Evolutionary conservation across 2,329 filamentous ascomycete species (phyloP).

Genomic region (Teratosphaeria nubilosa): DNA sequence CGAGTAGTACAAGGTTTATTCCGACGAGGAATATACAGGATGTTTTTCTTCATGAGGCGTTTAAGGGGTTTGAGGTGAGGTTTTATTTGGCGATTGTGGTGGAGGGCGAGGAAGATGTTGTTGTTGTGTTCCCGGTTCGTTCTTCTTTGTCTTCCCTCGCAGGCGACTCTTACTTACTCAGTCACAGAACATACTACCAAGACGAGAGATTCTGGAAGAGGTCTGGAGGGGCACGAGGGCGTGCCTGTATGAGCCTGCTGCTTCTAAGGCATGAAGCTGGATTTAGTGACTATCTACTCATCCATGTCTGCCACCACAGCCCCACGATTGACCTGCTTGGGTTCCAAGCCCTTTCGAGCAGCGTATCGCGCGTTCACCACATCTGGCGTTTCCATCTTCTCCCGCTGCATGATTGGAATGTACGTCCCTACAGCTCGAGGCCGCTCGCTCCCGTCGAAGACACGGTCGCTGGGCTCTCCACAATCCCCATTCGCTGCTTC

Average conservation of each 20-base stretch:
- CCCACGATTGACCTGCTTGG: not conserved
- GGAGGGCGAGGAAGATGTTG: slow-evolving; percentile 74
- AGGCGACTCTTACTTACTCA: slow-evolving; percentile 4
- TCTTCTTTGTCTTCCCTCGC: slow-evolving; percentile 1
- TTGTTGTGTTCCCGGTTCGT: slow-evolving; percentile 83
- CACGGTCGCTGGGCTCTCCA: slow-evolving; percentile 31
- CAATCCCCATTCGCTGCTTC: not conserved
- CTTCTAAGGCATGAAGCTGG: not conserved
- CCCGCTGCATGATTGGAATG: slow-evolving; percentile 45
- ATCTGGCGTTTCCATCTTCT: slow-evolving; percentile 48
- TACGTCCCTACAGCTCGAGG: slow-evolving; percentile 48
- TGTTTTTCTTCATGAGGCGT: slow-evolving; percentile 90
- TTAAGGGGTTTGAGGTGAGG: slow-evolving; percentile 78
- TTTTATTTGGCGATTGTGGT: slow-evolving; percentile 88
- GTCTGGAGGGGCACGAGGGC: slow-evolving; percentile 81
- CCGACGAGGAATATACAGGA: slow-evolving; percentile 88
- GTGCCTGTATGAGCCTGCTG: slow-evolving; percentile 64
- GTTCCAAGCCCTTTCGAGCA: slow-evolving; percentile 36
- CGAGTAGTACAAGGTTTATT: slow-evolving; percentile 62
- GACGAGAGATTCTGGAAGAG: slow-evolving; percentile 64
- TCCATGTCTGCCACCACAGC: not conserved
- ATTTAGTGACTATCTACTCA: not conserved
- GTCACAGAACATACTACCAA: slow-evolving; percentile 55
- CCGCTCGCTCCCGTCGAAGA: slow-evolving; percentile 50
- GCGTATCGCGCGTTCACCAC: slow-evolving; percentile 53